Conservation (phyloP, 257 asterid species). For the Voacanga thouarsii region DNA sequence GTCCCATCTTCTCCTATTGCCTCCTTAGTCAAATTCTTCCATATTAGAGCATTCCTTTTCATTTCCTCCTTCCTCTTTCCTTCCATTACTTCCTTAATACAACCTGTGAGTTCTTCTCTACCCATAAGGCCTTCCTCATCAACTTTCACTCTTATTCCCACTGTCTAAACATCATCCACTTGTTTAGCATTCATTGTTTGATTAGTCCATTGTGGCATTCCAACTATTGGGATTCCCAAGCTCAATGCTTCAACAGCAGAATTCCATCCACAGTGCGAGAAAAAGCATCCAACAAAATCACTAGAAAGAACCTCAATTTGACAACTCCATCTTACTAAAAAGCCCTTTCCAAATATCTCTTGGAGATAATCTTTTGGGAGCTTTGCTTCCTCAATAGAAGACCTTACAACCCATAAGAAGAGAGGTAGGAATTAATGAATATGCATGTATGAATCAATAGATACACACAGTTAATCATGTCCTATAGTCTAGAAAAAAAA, state of each 20-base stretch:
- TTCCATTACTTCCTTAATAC: conserved; percentile 54
- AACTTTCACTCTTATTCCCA: conserved; percentile 51
- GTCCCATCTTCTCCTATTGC: conserved; percentile 63
- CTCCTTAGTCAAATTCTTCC: conserved; percentile 57
- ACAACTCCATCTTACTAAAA: conserved; percentile 61
- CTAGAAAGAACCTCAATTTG: conserved; percentile 50
- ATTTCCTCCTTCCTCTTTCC: conserved; percentile 49
- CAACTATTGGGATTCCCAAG: conserved; percentile 74
- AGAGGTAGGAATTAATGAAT: too few relatives aligned
- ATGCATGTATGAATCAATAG: too few relatives aligned
- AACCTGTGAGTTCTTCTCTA: conserved; percentile 55
- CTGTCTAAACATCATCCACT: conserved; percentile 59
- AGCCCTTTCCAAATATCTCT: conserved; percentile 23
- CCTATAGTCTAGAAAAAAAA: too few relatives aligned
- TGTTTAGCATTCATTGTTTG: conserved; percentile 67
- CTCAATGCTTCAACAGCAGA: conserved; percentile 64
- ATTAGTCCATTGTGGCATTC: conserved; percentile 82
- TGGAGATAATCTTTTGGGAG: conserved; percentile 33
- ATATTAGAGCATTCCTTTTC: conserved; percentile 50
- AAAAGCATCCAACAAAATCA: conserved; percentile 61
- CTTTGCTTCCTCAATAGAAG: conserved; percentile 28
- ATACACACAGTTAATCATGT: too few relatives aligned
- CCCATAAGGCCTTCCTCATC: conserved; percentile 40
- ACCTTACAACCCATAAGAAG: conserved; percentile 62
- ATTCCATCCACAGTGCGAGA: conserved; percentile 85